Percentiles rank a stretch among this genome's conserved stretches.
Evolutionary conservation across 768 basidiomycete genomes (phyloP).

Genomic region (Russula virescens): DNA sequence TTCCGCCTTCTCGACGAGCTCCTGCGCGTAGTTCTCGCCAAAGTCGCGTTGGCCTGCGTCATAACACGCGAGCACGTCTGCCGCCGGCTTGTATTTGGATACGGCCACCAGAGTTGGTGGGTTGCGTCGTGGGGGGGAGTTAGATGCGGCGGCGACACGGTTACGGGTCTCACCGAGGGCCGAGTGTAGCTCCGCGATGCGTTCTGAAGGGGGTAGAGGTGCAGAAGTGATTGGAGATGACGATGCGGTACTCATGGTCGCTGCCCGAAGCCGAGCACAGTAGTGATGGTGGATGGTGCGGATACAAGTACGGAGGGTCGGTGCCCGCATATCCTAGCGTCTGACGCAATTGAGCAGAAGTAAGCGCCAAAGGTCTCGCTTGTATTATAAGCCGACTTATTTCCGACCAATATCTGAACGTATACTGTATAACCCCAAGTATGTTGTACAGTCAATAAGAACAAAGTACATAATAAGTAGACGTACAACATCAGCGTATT

Average conservation of each 20-base stretch:
- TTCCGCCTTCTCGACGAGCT: constrained; percentile 78
- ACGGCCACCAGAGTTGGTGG: constrained; percentile 69
- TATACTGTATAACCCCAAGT: constrained; percentile 2
- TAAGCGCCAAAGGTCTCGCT: too few relatives aligned
- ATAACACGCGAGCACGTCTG: constrained; percentile 81
- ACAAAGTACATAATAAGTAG: constrained; percentile 15
- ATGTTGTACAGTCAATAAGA: constrained; percentile 13
- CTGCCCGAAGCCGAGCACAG: background rate
- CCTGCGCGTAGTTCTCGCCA: constrained; percentile 97
- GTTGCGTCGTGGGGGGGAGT: constrained; percentile 17
- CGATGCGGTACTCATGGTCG: background rate
- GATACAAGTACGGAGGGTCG: background rate
- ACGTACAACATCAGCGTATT: constrained; percentile 15
- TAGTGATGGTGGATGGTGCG: background rate
- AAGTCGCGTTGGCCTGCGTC: constrained; percentile 82
- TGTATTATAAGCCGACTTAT: too few relatives aligned
- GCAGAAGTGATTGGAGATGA: background rate
- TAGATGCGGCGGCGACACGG: constrained; percentile 40
- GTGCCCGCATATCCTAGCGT: background rate
- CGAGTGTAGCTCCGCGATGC: constrained; percentile 46
- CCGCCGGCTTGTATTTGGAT: constrained; percentile 87
- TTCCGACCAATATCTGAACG: too few relatives aligned
- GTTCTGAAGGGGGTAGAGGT: constrained; percentile 33
- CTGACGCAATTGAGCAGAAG: too few relatives aligned
- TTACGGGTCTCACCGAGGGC: constrained; percentile 48